Evolutionary conservation across 177 flowering plant genomes (phyloP), one percentile per base, ranked within the genome.

Genomic region (Telopea speciosissima): DNA sequence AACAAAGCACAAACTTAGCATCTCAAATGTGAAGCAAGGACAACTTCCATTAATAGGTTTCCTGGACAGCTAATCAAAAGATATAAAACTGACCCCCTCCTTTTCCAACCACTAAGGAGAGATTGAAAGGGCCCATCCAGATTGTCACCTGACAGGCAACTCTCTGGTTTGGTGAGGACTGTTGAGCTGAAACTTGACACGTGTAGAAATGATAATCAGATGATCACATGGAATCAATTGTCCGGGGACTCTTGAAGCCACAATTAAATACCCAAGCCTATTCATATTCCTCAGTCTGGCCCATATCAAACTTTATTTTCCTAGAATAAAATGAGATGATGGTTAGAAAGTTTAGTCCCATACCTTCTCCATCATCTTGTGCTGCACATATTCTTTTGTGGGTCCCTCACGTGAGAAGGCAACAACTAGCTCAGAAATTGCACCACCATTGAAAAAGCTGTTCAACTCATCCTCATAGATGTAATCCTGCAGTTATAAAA

Each of bases 401-500:
- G 97, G 86, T 24, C 98, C 97, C 73, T 91, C 95, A 12, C 98
- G 91, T 1, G 98, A 96, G 84, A 93, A 93, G 70, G 99, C 97
- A 72, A 96, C 85, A 62, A 89, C 70, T 9, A 93, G 81, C 81
- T 93, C 96, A 16, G 96, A 87, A 26, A 96, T 72, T 11, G 85
- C 93, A 65, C 96, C 97, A 36, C 79, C 42, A 67, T 87, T 77
- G 23, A 89, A 85, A 73, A 86, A 96, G 80, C 83, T 79, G 62
- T 82, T 79, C 71, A 96, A 82, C 81, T 96, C 99, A 19, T 91
- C 96, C 75, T 93, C 92, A 75, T 96, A 96, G 33, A 96, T 96
- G 76, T 72, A 96, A 68, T 96, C 99, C 99, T 95, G 83, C 25
- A 78, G 42, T 68, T n/a, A n/a, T 25, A 60, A 24, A 21, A 23